Conservation (phyloP, 1,284 basidiomycete genomes). For the Termitomyces sp. region DNA sequence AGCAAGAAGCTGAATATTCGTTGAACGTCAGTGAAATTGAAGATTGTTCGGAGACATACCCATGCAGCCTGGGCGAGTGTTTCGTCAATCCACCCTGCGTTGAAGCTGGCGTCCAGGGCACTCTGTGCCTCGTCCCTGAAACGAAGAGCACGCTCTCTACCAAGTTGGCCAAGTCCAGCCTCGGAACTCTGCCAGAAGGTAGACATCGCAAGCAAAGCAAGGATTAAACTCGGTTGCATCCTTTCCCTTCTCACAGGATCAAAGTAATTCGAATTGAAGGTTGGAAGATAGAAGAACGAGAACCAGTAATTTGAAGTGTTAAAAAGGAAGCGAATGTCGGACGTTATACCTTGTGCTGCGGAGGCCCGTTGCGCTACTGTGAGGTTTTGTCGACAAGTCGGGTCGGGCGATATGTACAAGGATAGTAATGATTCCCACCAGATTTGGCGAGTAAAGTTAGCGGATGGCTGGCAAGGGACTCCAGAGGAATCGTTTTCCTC, state of each 20-base stretch:
- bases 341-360: conserved; percentile 40
- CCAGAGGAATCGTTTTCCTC: conserved; percentile 23
- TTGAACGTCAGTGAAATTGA: conserved; percentile 10
- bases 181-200: conserved; percentile 69
- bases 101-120: conserved; percentile 66
- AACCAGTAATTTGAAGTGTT: conserved; percentile 65
- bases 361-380: conserved; percentile 39
- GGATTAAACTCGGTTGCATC: conserved; percentile 64
- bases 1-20: conserved; percentile 47
- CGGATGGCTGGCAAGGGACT: conserved; percentile 48
- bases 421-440: conserved; percentile 73
- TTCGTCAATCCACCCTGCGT: conserved; percentile 65
- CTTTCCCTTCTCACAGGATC: conserved; percentile 46
- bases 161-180: conserved; percentile 39
- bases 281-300: conserved; percentile 65
- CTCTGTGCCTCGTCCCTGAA: conserved; percentile 64
- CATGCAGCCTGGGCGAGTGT: conserved; percentile 68
- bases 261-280: conserved; percentile 55
- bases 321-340: conserved; percentile 63
- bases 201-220: conserved; percentile 61
- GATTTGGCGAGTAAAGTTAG: conserved; percentile 60
- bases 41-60: conserved; percentile 37
- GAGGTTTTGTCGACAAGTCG: conserved; percentile 28
- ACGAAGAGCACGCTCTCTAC: conserved; percentile 49
- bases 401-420: conserved; percentile 42